phyloP scores from a whole-genome alignment of 2,329 filamentous ascomycete genomes.

The Xylaria hypoxylon region DNA sequence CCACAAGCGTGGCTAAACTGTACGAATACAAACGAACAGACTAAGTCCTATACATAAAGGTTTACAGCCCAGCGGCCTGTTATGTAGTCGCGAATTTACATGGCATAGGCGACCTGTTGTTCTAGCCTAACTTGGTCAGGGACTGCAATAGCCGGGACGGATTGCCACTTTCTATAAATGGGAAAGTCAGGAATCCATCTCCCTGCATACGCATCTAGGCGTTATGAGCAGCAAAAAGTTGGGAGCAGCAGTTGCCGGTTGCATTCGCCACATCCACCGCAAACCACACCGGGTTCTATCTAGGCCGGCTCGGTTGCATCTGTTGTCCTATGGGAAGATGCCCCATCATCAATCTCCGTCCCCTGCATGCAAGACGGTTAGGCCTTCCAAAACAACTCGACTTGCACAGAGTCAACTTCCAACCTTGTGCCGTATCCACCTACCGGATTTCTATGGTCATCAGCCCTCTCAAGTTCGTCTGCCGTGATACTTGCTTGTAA shows the following conservation, averaged over 20 bases:
- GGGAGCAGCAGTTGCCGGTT: conserved; percentile 27
- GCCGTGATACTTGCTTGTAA: conserved; percentile 19
- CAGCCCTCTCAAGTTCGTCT: conserved; percentile 15
- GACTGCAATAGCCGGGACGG: conserved; percentile 35
- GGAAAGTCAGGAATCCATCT: conserved; percentile 35
- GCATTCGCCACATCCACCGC: conserved; percentile 44
- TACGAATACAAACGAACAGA: conserved; percentile 31
- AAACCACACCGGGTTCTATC: conserved; percentile 44
- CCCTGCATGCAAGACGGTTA: conserved; percentile 46
- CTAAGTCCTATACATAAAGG: conserved; percentile 17
- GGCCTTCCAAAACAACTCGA: conserved; percentile 43
- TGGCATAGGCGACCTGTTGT: conserved; percentile 40
- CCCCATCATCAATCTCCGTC: conserved; percentile 48
- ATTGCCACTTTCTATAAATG: conserved; percentile 37
- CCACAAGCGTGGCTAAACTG: conserved; percentile 41
- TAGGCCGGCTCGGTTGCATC: conserved; percentile 42
- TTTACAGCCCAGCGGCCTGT: conserved; percentile 38
- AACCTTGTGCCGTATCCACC: conserved; percentile 36
- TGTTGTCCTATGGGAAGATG: conserved; percentile 48
- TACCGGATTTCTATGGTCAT: conserved; percentile 14
- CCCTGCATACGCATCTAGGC: conserved; percentile 37
- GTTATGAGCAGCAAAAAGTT: conserved; percentile 33
- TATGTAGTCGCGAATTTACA: conserved; percentile 47
- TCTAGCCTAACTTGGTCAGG: conserved; percentile 34
- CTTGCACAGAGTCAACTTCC: conserved; percentile 41